A percentile compares a stretch with the other conserved stretches of the same genome.
Conservation (phyloP, 1,284 basidiomycete species). For the Microbotryum scabiosae region DNA sequence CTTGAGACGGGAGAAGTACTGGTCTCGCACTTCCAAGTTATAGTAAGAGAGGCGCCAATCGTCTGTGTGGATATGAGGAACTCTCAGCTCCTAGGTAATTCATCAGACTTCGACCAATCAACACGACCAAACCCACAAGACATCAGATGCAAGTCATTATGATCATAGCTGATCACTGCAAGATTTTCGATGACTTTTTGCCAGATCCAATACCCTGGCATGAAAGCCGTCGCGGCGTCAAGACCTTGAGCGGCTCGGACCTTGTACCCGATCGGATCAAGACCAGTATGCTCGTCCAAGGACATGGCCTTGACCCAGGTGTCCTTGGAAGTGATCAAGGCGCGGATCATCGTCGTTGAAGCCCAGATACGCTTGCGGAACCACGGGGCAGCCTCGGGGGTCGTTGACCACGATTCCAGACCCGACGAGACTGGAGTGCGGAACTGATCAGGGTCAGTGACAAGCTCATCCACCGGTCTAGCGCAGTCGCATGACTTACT, state of each 20-base stretch:
- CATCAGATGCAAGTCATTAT: conserved; percentile 63
- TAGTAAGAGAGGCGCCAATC: conserved; percentile 48
- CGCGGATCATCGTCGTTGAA: conserved; percentile 69
- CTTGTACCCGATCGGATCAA: conserved; percentile 78
- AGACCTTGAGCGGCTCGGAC: conserved; percentile 80
- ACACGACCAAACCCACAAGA: no score
- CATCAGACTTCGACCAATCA: not conserved
- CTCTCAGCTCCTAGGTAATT: not conserved
- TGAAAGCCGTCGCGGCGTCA: conserved; percentile 82
- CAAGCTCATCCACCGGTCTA: not conserved
- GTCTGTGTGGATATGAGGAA: conserved; percentile 4
- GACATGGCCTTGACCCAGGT: conserved; percentile 83
- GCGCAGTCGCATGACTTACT: conserved; percentile 39
- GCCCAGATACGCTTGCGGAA: conserved; percentile 84
- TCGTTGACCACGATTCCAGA: conserved; percentile 76
- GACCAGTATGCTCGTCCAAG: conserved; percentile 78
- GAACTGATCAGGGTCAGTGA: not conserved
- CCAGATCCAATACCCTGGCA: conserved; percentile 52
- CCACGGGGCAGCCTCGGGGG: conserved; percentile 64
- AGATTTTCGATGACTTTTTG: conserved; percentile 34
- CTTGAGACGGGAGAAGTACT: conserved; percentile 85
- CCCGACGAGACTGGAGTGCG: conserved; percentile 37
- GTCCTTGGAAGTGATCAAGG: conserved; percentile 74
- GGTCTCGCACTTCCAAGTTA: conserved; percentile 84
- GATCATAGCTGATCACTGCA: conserved; percentile 72